Evolutionary conservation across 495 filamentous ascomycete species (phyloP), one percentile per base, ranked within the genome.

Genomic region (Aspergillus carlsbadensis): DNA sequence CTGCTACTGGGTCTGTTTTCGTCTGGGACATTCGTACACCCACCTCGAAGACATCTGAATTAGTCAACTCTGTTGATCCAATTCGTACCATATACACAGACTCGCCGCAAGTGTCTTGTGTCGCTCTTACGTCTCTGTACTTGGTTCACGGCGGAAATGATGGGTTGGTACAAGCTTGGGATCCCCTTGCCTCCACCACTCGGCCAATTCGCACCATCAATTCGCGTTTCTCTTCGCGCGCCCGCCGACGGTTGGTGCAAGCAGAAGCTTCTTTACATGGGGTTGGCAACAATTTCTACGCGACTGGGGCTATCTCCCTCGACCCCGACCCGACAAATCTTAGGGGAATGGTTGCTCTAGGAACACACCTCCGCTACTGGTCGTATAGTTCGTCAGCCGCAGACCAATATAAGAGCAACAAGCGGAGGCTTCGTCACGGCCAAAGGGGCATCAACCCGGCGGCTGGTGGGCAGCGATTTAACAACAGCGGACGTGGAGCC

Each of bases 81-180:
- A 66, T 96, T 17, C 82, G 90, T 15, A 78, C 89, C 41, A 96
- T 98, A 51, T 84, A 93, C 57, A 98, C 94, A 0, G 91, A 96
- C 21, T 97, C 94, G 0, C 92, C 94, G 0, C 81, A 90, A 61
- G 84, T 98, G 10, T 87, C 93, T 10, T 90, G 84, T 60, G 70
- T 98, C n/a, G 94, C 87, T 6, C 67, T 96, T 18, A 90, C 92
- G 2, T 91, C 92, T 10, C 78, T 98, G 7, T 91, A 93, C 63
- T 70, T 98, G 22, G 87, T 97, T 1, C 91, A 96, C 68, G 94
- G 94, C 24, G 94, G 94, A 40, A 96, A 89, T 60, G 94, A 98
- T 68, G 93, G 94, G 10, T 82, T 98, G 7, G 92, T 98, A 7
- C 94, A 98, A 65, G 89, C 91, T 6, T 98, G 95, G 95, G 94